These are phyloP conservation scores for Didymella pinodella DNA, from an alignment of 2,329 filamentous ascomycete genomes.

Conservation along the genomic window DNA sequence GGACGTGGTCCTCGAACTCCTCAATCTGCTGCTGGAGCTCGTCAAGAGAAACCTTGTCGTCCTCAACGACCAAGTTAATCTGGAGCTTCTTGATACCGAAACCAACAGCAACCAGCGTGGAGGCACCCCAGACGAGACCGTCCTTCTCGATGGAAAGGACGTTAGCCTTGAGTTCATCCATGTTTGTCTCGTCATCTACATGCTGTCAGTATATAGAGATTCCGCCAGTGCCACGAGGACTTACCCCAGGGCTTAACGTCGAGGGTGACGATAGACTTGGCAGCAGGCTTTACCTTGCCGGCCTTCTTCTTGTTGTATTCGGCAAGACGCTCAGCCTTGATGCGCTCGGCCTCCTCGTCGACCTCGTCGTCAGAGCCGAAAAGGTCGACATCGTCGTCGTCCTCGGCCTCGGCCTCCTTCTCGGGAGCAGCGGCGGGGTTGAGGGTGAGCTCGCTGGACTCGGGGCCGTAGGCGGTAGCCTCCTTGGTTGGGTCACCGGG, in stretches of 20 bases:
- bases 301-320: slow-evolving; percentile 99
- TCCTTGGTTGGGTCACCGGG: slow-evolving; percentile 89
- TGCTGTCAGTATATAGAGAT: slow-evolving; percentile 30
- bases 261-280: slow-evolving; percentile 95
- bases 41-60: slow-evolving; percentile 89
- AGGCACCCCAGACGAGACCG: slow-evolving; percentile 94
- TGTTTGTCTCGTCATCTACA: slow-evolving; percentile 89
- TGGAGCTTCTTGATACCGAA: slow-evolving; percentile 99
- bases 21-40: slow-evolving; percentile 89
- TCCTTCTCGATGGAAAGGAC: slow-evolving; percentile 89
- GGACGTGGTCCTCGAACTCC: slow-evolving; percentile 91
- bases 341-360: slow-evolving; percentile 75
- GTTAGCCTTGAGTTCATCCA: slow-evolving; percentile 78
- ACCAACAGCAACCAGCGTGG: slow-evolving; percentile 87
- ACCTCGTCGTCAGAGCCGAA: slow-evolving; percentile 82
- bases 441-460: slow-evolving; percentile 75
- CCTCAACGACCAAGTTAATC: slow-evolving; percentile 97
- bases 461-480: slow-evolving; percentile 90
- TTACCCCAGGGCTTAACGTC: slow-evolving; percentile 99
- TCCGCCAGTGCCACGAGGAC: slow-evolving; percentile 40
- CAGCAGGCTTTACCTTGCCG: slow-evolving; percentile 85
- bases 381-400: slow-evolving; percentile 82
- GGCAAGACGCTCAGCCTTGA: slow-evolving; percentile 88
- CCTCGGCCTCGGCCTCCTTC: slow-evolving; percentile 62
- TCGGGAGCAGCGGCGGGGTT: slow-evolving; percentile 86